Evolutionary conservation across 2,329 filamentous ascomycete species (phyloP).

Genomic region (Stachybotrys chlorohalonatus): DNA sequence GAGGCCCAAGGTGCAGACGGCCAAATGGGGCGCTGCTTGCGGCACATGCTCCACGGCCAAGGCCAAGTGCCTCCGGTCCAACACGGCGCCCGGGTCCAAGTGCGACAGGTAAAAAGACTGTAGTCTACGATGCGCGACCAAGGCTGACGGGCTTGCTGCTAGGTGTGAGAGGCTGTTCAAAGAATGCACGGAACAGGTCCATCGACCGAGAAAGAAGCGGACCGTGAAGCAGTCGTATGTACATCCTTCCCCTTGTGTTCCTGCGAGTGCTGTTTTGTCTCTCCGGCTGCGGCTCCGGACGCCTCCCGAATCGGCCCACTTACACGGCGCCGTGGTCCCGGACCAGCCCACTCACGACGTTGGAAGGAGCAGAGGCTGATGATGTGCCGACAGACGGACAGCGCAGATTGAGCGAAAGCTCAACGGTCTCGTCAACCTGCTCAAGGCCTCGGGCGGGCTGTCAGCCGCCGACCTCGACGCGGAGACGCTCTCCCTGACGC

Average conservation of each 20-base stretch:
- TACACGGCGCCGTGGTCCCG: background rate
- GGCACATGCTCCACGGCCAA: conserved; percentile 38
- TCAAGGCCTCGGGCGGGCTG: conserved; percentile 33
- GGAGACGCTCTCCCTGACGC: conserved; percentile 16
- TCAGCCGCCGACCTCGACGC: conserved; percentile 11
- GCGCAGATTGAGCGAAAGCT: conserved; percentile 40
- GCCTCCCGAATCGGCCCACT: background rate
- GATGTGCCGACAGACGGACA: conserved; percentile 16
- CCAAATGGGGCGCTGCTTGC: conserved; percentile 42
- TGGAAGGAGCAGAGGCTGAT: background rate
- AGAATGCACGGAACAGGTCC: conserved; percentile 36
- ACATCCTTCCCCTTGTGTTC: background rate
- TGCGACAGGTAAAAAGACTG: conserved; percentile 31
- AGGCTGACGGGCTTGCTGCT: background rate
- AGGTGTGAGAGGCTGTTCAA: conserved; percentile 41
- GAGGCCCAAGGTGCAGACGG: conserved; percentile 22
- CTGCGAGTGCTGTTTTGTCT: too few species aligned
- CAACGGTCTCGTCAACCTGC: conserved; percentile 37
- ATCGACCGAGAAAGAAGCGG: conserved; percentile 42
- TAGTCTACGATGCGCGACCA: background rate
- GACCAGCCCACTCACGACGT: background rate
- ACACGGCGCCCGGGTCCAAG: conserved; percentile 24
- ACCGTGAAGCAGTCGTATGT: conserved; percentile 41
- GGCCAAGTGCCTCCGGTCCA: conserved; percentile 39
- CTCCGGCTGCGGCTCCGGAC: too few species aligned